Percentiles rank a stretch among this genome's conserved stretches.
phyloP scores from a whole-genome alignment of 495 filamentous ascomycete species.

The Xylaria bambusicola region DNA sequence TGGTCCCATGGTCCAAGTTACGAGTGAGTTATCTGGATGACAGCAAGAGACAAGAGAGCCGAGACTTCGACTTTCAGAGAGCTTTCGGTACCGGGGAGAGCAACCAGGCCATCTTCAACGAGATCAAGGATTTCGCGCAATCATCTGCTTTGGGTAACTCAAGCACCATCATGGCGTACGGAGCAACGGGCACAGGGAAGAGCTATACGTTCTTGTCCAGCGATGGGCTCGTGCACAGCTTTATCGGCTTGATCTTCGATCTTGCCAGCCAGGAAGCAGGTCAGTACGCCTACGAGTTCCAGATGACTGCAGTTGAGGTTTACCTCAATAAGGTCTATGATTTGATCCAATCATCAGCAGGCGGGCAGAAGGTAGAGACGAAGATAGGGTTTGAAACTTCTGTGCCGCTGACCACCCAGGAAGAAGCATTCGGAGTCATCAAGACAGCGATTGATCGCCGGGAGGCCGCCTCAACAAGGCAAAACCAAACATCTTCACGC shows the following conservation, averaged over 20 bases:
- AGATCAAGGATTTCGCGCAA: constrained; percentile 92
- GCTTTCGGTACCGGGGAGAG: constrained; percentile 75
- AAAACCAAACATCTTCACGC: constrained; percentile 88
- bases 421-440: constrained; percentile 13
- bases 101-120: constrained; percentile 85
- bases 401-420: background rate
- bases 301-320: constrained; percentile 89
- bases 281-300: constrained; percentile 82
- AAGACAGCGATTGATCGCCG: background rate
- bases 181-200: constrained; percentile 53
- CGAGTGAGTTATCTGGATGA: background rate
- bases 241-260: constrained; percentile 83
- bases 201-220: constrained; percentile 58
- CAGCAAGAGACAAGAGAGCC: constrained; percentile 48
- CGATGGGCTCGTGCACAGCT: constrained; percentile 92
- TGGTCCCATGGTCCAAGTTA: constrained; percentile 16
- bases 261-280: constrained; percentile 31
- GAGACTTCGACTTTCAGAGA: constrained; percentile 86
- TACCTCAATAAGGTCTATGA: constrained; percentile 95
- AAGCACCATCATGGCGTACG: constrained; percentile 62
- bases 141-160: constrained; percentile 90
- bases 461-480: constrained; percentile 61
- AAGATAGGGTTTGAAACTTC: background rate
- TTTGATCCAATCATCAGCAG: constrained; percentile 59
- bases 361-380: constrained; percentile 59